Evolutionary conservation across 306 rosid species (phyloP).

Genomic region (Cicer yamashitae): DNA sequence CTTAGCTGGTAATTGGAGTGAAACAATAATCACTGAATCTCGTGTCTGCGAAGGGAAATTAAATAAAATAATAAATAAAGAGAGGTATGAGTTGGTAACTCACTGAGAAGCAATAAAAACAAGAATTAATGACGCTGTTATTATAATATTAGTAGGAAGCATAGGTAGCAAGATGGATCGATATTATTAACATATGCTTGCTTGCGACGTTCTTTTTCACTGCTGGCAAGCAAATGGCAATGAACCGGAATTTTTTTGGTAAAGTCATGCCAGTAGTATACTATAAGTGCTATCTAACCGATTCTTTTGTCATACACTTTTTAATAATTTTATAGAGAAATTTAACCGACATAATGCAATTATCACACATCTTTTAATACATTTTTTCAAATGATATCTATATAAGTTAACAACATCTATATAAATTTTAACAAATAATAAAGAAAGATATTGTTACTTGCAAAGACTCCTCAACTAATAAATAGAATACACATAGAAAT

Average conservation of each 20-base stretch:
- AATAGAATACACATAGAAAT: too few species aligned
- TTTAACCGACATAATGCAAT: too few species aligned
- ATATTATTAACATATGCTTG: background rate
- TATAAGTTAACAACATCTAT: too few species aligned
- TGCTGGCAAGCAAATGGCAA: constrained; percentile 23
- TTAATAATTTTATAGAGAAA: too few species aligned
- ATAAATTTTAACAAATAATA: too few species aligned
- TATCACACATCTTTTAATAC: too few species aligned
- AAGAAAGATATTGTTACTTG: too few species aligned
- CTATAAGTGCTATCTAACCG: too few species aligned
- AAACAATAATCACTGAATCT: constrained; percentile 32
- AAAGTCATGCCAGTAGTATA: too few species aligned
- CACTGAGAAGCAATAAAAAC: constrained; percentile 15
- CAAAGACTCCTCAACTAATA: too few species aligned
- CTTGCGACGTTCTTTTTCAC: constrained; percentile 40
- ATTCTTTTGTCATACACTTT: too few species aligned
- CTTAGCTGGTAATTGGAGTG: constrained; percentile 32
- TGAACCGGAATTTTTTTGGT: background rate
- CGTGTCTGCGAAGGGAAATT: background rate
- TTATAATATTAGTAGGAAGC: constrained; percentile 12
- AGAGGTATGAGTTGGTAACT: constrained; percentile 28
- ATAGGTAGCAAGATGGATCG: constrained; percentile 21
- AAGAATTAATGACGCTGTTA: constrained; percentile 27
- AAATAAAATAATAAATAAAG: constrained; percentile 1
- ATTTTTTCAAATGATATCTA: too few species aligned